phyloP scores from a whole-genome alignment of 1,284 basidiomycete genomes.

The Inonotus obliquus region DNA sequence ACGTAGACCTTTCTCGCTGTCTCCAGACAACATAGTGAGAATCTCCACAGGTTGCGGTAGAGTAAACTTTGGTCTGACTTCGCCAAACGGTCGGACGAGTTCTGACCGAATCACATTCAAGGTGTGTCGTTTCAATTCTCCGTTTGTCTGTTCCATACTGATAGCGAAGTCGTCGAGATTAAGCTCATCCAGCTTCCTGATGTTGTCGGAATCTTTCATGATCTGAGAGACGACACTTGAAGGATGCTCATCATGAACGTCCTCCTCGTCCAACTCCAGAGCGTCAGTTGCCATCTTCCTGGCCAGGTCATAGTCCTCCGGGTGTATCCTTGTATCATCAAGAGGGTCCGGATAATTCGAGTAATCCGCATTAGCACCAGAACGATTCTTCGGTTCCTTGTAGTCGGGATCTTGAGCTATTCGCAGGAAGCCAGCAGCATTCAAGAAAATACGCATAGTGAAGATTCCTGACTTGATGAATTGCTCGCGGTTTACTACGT shows the following conservation, averaged over 20 bases:
- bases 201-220: conserved; percentile 80
- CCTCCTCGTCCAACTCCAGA: conserved; percentile 92
- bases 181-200: conserved; percentile 83
- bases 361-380: conserved; percentile 57
- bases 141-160: conserved; percentile 81
- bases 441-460: conserved; percentile 86
- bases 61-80: conserved; percentile 69
- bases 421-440: conserved; percentile 86
- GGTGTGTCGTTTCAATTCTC: conserved; percentile 84
- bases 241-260: conserved; percentile 85
- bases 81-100: conserved; percentile 81
- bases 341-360: conserved; percentile 69
- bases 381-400: conserved; percentile 59
- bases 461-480: conserved; percentile 79
- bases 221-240: conserved; percentile 83
- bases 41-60: conserved; percentile 76
- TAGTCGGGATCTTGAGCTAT: conserved; percentile 72
- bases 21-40: conserved; percentile 93
- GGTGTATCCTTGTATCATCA: conserved; percentile 95
- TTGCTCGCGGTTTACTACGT: conserved; percentile 77
- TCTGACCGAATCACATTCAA: conserved; percentile 88
- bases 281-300: conserved; percentile 99
- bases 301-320: conserved; percentile 96
- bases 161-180: conserved; percentile 96
- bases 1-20: conserved; percentile 77